Evolutionary conservation across 352 stramenopile genomes (phyloP).

Genomic region (Pythium volutum): DNA sequence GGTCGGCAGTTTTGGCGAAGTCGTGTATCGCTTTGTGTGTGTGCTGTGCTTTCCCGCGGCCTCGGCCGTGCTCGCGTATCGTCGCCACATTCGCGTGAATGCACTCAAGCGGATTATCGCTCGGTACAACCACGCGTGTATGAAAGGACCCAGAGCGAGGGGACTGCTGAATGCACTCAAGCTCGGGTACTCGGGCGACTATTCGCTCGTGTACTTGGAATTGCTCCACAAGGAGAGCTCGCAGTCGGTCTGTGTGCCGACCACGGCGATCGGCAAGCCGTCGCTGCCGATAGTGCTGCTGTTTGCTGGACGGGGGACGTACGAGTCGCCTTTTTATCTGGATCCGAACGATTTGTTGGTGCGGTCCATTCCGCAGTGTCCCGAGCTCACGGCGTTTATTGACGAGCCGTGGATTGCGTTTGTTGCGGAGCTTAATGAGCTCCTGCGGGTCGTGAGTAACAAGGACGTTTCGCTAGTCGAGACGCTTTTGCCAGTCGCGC

Average conservation of each 20-base stretch:
- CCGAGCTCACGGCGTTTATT: conserved; percentile 80
- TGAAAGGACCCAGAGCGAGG: conserved; percentile 68
- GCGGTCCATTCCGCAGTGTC: conserved; percentile 71
- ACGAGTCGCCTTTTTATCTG: conserved; percentile 75
- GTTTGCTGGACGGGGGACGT: conserved; percentile 75
- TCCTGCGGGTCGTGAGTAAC: conserved; percentile 68
- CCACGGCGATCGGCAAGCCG: conserved; percentile 68
- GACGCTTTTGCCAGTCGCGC: conserved; percentile 57
- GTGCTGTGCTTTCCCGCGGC: conserved; percentile 69
- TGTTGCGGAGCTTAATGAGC: conserved; percentile 73
- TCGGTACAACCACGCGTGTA: conserved; percentile 82
- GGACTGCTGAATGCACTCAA: conserved; percentile 76
- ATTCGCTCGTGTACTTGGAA: conserved; percentile 79
- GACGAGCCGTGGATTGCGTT: conserved; percentile 85
- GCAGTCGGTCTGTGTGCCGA: conserved; percentile 65
- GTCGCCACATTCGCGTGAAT: conserved; percentile 72
- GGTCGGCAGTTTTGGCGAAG: conserved; percentile 53
- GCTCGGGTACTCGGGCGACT: conserved; percentile 73
- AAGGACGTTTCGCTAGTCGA: conserved; percentile 49
- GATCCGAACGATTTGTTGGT: conserved; percentile 81
- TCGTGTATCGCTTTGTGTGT: conserved; percentile 57
- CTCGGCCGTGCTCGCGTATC: conserved; percentile 62
- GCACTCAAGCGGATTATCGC: conserved; percentile 67
- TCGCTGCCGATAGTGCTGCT: conserved; percentile 68
- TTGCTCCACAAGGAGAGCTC: conserved; percentile 74